phyloP scores from a whole-genome alignment of 2,329 filamentous ascomycete genomes.

The Calonectria pseudoturangicola region DNA sequence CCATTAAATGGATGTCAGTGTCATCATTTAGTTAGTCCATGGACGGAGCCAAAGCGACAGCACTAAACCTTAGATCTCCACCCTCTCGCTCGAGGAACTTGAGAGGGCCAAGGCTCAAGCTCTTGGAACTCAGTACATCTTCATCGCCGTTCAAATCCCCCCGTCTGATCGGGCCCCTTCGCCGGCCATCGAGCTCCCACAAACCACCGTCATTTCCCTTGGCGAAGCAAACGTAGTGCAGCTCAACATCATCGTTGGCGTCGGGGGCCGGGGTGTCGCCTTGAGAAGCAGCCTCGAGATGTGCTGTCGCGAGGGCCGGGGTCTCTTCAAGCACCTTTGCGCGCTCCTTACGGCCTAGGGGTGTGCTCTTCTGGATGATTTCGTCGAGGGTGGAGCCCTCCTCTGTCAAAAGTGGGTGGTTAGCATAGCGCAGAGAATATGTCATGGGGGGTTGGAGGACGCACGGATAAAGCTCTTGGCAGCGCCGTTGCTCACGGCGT shows the following conservation, averaged over 20 bases:
- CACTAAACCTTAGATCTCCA: constrained; percentile 75
- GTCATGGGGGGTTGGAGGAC: constrained; percentile 55
- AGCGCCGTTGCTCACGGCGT: constrained; percentile 86
- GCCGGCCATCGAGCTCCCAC: constrained; percentile 77
- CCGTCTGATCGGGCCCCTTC: constrained; percentile 74
- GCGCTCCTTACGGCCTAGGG: constrained; percentile 79
- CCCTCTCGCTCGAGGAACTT: constrained; percentile 75
- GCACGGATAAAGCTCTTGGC: constrained; percentile 77
- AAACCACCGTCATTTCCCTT: constrained; percentile 79
- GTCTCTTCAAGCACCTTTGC: constrained; percentile 86
- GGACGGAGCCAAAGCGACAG: constrained; percentile 72
- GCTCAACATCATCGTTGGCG: constrained; percentile 88
- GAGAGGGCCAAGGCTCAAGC: constrained; percentile 80
- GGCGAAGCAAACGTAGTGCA: constrained; percentile 97
- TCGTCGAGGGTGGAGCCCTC: constrained; percentile 74
- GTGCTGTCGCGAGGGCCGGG: constrained; percentile 83
- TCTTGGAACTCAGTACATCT: constrained; percentile 85
- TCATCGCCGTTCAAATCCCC: constrained; percentile 76
- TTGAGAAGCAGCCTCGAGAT: constrained; percentile 83
- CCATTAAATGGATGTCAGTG: background rate
- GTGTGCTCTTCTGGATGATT: constrained; percentile 82
- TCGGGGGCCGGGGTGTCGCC: constrained; percentile 88
- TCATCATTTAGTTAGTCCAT: constrained; percentile 65
- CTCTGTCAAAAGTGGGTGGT: constrained; percentile 57
- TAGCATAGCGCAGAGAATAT: background rate